Evolutionary conservation across 1,284 basidiomycete genomes (phyloP).

Genomic region (Microbotryomycetes sp.): DNA sequence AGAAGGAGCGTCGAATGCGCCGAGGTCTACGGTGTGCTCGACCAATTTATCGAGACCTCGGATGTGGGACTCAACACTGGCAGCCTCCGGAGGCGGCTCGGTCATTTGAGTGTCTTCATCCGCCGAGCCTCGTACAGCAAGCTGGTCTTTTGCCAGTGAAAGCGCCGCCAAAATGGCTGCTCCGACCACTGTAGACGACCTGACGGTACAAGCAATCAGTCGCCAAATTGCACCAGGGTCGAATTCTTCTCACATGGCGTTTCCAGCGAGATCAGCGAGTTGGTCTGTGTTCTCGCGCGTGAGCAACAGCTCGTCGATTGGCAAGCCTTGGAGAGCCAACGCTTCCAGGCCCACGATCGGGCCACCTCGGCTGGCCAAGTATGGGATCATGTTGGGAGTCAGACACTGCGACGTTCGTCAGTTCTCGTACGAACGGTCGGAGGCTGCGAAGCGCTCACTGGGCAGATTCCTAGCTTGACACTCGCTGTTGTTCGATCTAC

Average conservation of each 20-base stretch:
- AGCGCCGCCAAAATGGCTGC: constrained; percentile 79
- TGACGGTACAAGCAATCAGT: not conserved
- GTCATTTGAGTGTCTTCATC: constrained; percentile 44
- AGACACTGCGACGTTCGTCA: constrained; percentile 63
- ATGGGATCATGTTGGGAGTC: constrained; percentile 93
- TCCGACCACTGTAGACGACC: constrained; percentile 85
- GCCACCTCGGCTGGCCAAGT: constrained; percentile 91
- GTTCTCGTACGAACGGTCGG: not conserved
- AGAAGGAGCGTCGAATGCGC: constrained; percentile 50
- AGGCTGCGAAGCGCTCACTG: constrained; percentile 1
- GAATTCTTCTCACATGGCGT: constrained; percentile 61
- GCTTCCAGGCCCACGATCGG: constrained; percentile 91
- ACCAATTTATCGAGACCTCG: constrained; percentile 61
- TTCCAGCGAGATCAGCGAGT: constrained; percentile 86
- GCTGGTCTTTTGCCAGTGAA: constrained; percentile 53
- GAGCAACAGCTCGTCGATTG: constrained; percentile 80
- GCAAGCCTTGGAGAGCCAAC: constrained; percentile 84
- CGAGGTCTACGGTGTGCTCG: constrained; percentile 60
- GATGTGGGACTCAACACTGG: constrained; percentile 54
- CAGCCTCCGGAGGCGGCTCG: constrained; percentile 44
- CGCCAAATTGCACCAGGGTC: not conserved
- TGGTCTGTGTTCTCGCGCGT: constrained; percentile 91
- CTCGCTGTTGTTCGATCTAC: constrained; percentile 46
- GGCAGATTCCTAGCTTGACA: constrained; percentile 22
- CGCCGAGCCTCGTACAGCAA: constrained; percentile 51